Conservation (phyloP, 768 basidiomycete genomes). For the Mycena floridula region DNA sequence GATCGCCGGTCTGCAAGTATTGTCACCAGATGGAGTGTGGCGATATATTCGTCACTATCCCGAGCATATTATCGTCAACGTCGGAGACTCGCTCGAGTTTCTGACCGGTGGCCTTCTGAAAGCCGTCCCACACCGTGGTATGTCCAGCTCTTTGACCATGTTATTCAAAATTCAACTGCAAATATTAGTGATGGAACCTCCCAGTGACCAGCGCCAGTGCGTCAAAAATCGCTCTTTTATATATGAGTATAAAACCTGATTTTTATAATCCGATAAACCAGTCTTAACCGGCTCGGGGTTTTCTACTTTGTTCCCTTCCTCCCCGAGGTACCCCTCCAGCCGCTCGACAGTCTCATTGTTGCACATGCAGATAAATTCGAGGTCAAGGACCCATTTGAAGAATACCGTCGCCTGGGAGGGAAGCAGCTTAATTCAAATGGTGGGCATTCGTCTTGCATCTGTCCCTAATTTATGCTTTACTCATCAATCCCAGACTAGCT, state of each 20-base stretch:
- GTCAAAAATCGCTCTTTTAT: not conserved
- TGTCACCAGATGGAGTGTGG: constrained; percentile 7
- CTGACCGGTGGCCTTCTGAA: constrained; percentile 11
- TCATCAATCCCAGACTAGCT: not conserved
- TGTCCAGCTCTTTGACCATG: constrained; percentile 1
- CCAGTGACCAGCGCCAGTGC: constrained; percentile 11
- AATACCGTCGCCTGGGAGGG: constrained; percentile 9
- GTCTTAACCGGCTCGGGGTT: constrained; percentile 10
- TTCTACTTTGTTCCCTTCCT: constrained; percentile 11
- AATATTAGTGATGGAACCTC: constrained; percentile 10
- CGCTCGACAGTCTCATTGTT: constrained; percentile 5
- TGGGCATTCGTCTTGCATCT: not conserved
- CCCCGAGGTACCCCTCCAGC: constrained; percentile 6
- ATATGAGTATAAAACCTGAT: not conserved
- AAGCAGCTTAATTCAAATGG: constrained; percentile 9
- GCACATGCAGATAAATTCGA: constrained; percentile 4
- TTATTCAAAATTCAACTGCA: not conserved
- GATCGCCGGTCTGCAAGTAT: constrained; percentile 11
- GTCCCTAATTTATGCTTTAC: not conserved
- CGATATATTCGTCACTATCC: constrained; percentile 12
- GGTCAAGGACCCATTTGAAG: constrained; percentile 10
- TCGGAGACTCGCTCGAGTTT: constrained; percentile 12
- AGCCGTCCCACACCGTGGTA: constrained; percentile 12
- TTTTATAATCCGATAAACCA: not conserved
- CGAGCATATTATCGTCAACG: constrained; percentile 10